Percentiles rank a stretch among this genome's conserved stretches.
Evolutionary conservation across 805 yeast genomes (phyloP).

Genomic region (Saturnispora quitensis): DNA sequence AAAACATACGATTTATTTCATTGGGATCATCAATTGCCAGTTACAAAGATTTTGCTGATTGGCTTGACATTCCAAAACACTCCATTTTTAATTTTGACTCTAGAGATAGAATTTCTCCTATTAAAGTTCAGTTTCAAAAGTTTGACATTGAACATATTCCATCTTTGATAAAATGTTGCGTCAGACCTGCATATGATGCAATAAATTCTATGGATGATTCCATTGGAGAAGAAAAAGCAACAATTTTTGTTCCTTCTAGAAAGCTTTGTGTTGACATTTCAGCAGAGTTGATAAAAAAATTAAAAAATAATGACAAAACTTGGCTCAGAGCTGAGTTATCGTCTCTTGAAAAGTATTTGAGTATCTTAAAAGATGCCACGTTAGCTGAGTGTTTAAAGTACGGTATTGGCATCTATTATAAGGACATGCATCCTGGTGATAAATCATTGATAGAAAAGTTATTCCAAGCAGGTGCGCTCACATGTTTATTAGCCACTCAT

Average conservation of each 20-base stretch:
- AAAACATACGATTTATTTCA: constrained; percentile 53
- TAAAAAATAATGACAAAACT: constrained; percentile 27
- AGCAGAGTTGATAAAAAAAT: constrained; percentile 30
- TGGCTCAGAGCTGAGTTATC: constrained; percentile 34
- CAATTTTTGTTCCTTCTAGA: constrained; percentile 53
- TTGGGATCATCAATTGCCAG: constrained; percentile 63
- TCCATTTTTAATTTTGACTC: constrained; percentile 66
- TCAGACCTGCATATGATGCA: constrained; percentile 39
- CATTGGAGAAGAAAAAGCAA: constrained; percentile 26
- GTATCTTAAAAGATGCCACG: constrained; percentile 37
- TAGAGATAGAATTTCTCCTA: constrained; percentile 43
- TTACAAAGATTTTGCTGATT: constrained; percentile 70
- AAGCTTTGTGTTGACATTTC: constrained; percentile 46
- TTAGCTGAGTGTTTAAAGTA: constrained; percentile 35
- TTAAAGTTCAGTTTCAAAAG: constrained; percentile 50
- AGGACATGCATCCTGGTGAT: constrained; percentile 50
- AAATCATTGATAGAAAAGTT: constrained; percentile 44
- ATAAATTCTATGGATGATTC: constrained; percentile 27
- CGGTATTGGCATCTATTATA: constrained; percentile 61
- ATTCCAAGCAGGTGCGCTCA: constrained; percentile 40
- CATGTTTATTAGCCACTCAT: constrained; percentile 51
- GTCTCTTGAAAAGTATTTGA: constrained; percentile 33
- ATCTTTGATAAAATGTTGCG: constrained; percentile 42
- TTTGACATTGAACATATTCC: constrained; percentile 40
- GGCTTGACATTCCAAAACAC: constrained; percentile 67